A percentile compares a stretch with the other conserved stretches of the same genome.
phyloP scores from a whole-genome alignment of 495 filamentous ascomycete genomes.

The Aspergillus homomorphus region DNA sequence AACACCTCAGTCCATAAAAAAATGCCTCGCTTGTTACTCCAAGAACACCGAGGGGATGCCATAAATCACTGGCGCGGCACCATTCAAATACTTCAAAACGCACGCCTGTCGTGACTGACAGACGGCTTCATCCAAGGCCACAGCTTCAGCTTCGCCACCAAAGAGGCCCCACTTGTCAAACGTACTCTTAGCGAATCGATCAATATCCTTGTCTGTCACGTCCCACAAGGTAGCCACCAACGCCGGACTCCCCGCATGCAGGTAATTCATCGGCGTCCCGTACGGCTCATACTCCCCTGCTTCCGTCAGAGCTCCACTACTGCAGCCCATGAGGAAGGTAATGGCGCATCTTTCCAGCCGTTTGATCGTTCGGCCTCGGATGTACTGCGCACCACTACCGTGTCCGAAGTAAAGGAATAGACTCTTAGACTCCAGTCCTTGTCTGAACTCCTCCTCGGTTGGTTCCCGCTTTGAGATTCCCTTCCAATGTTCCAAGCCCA shows the following conservation, averaged over 20 bases:
- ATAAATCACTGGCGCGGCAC: slow-evolving; percentile 89
- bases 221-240: slow-evolving; percentile 93
- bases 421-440: slow-evolving; percentile 54
- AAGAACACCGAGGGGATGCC: slow-evolving; percentile 84
- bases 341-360: slow-evolving; percentile 74
- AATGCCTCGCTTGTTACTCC: slow-evolving; percentile 28
- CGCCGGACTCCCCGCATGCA: slow-evolving; percentile 78
- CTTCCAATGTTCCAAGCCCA: slow-evolving; percentile 58
- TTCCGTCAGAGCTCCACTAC: slow-evolving; percentile 71
- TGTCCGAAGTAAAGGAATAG: slow-evolving; percentile 93
- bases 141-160: slow-evolving; percentile 10
- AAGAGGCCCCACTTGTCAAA: slow-evolving; percentile 86
- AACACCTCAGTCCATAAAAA: neutral
- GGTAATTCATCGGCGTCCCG: slow-evolving; percentile 86
- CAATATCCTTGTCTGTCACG: slow-evolving; percentile 94
- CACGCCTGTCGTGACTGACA: slow-evolving; percentile 68
- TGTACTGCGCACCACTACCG: slow-evolving; percentile 92
- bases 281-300: slow-evolving; percentile 84
- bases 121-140: slow-evolving; percentile 73
- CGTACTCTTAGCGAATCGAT: slow-evolving; percentile 74
- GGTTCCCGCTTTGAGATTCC: slow-evolving; percentile 65
- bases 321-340: slow-evolving; percentile 89
- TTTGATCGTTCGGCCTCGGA: slow-evolving; percentile 73
- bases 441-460: slow-evolving; percentile 71
- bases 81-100: slow-evolving; percentile 85